phyloP scores from a whole-genome alignment of 257 asterid genomes.

The Solanum habrochaites region DNA sequence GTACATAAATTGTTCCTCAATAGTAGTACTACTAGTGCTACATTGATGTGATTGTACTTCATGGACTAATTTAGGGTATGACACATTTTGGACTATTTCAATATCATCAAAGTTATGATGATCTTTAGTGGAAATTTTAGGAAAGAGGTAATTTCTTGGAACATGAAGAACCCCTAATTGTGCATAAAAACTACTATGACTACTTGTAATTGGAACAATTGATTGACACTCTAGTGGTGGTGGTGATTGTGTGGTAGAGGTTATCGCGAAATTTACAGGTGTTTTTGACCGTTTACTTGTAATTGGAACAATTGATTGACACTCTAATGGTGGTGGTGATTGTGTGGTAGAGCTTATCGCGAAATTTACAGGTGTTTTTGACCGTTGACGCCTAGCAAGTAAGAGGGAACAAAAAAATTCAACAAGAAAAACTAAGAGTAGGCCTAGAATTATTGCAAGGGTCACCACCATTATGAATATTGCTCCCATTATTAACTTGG shows the following conservation, averaged over 20 bases:
- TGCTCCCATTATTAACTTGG: conserved; percentile 40
- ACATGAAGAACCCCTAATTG: conserved; percentile 44
- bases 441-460: conserved; percentile 28
- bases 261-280: background rate
- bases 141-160: conserved; percentile 44
- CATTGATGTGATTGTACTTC: background rate
- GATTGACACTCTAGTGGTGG: background rate
- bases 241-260: background rate
- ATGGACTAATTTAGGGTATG: conserved; percentile 2
- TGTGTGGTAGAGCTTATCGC: background rate
- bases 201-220: conserved; percentile 1
- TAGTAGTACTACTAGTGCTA: background rate
- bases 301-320: no score
- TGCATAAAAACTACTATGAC: conserved; percentile 29
- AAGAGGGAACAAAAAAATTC: conserved; percentile 50
- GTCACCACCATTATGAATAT: conserved; percentile 19
- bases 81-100: background rate
- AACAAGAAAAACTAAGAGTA: conserved; percentile 36
- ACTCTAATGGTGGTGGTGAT: background rate
- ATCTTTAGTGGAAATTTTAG: background rate
- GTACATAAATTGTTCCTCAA: conserved; percentile 13
- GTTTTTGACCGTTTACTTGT: background rate
- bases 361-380: background rate
- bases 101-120: background rate
- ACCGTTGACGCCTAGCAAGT: conserved; percentile 4